Base-by-base conservation (phyloP, 179 eudicot genomes). In the Patellifolia procumbens region DNA sequence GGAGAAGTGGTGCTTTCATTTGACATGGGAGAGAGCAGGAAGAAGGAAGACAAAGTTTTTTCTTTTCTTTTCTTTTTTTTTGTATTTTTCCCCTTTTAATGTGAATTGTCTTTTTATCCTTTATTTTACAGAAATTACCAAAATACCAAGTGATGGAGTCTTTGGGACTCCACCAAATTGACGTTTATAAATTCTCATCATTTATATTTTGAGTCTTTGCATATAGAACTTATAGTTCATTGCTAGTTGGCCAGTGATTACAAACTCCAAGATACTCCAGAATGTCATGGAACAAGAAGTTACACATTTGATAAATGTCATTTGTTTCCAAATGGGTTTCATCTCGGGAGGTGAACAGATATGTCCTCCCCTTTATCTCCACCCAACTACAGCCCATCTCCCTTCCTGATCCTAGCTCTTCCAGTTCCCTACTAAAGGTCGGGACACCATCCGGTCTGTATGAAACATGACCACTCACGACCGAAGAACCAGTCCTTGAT, bases 371-470 rank as follows among this genome's bases (percentile, higher is more conserved):
- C 72, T 79, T 52, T 67, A 83, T 73, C 55, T 79, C 86, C 20
- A 83, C 62, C 78, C 76, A 83, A 37, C 88, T 83, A 76, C 78
- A 81, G 7, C 86, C 85, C 72, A 80, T 74, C 56, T 81, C 81
- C 55, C 70, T 78, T 52, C 39, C 74, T 55, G 74, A 78, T 70
- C 76, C 81, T 24, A 34, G 73, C 11, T 51, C 70, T 48, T 19
- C 70, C 66, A 76, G 76, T 19, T 22, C 70, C 53, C 59, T 75
- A 59, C 81, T 65, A 59, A 78, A 52, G 42, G 53, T 64, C 24
- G 62, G 35, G 61, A 70, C 77, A 24, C 70, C 71, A 37, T 49
- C 61, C 34, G 72, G 49, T 68, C 70, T 76, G 4, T 81, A 75
- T 9, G 60, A 61, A 3, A 74, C 77, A 72, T 58, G 60, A 49